These are phyloP conservation scores for Kuraishia piskuri DNA, from an alignment of 805 yeast species.

Conservation along the genomic window DNA sequence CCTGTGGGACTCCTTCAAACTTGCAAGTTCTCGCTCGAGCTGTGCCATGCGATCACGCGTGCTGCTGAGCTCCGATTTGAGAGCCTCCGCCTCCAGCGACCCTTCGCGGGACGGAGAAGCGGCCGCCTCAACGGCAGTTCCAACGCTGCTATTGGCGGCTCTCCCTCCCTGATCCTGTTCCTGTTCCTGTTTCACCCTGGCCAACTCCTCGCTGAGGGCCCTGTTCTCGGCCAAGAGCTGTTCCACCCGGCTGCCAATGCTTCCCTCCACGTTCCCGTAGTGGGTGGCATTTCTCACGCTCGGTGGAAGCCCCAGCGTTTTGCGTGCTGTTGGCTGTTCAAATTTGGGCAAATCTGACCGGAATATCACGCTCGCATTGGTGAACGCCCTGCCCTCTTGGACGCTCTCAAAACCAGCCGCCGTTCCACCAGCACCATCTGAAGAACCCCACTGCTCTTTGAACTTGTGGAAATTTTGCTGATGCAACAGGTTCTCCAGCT, in stretches of 20 bases:
- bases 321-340: not conserved
- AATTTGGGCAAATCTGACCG: not conserved
- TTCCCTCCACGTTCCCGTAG: not conserved
- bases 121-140: not conserved
- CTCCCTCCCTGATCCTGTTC: conserved; percentile 2
- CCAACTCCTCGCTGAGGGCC: conserved; percentile 9
- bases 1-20: not conserved
- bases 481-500: conserved; percentile 70
- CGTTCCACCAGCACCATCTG: not conserved
- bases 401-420: not conserved
- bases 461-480: conserved; percentile 58
- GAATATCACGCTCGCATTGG: not conserved
- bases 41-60: not conserved
- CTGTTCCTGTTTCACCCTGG: conserved; percentile 8
- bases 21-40: not conserved
- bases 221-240: conserved; percentile 16
- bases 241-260: conserved; percentile 13
- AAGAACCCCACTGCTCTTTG: conserved; percentile 22
- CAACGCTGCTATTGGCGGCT: not conserved
- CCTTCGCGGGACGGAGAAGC: not conserved
- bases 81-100: not conserved
- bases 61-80: not conserved
- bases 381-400: not conserved
- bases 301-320: not conserved
- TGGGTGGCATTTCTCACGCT: not conserved